Base-by-base conservation (phyloP, 2,329 filamentous ascomycete species). In the Xylariaceae sp. region DNA sequence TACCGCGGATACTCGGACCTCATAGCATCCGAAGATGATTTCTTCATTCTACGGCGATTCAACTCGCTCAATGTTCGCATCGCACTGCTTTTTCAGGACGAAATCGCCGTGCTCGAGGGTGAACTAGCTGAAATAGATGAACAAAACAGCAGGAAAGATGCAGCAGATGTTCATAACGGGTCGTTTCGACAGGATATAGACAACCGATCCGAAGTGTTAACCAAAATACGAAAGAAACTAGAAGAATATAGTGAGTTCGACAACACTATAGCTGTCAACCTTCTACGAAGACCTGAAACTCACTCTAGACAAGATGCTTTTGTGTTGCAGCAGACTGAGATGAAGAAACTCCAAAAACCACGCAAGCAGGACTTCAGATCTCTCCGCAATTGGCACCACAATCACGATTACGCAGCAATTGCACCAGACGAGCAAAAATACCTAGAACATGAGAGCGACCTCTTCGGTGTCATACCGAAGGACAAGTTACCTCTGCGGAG, bases 31-130 rank as follows among this genome's bases (percentile, higher is more conserved):
- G 63, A 64, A 3, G 54, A 56, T 17, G 63, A 65, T 27, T 55
- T 64, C 19, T 54, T 59, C 16, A 54, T 67, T 7, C 55, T 69
- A 6, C 56, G 66, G 6, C 55, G 62, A 16, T 69, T 68, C 37
- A 54, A 56, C 10, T 47, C 53, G 2, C 52, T 67, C 1, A 65
- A 64, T 34, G 48, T 51, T 7, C 50, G 64, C n/a, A 49, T 66
- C 16, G 49, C 61, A 1, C 52, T 69, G 7, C 54, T 52, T 4
- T 49, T 67, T 12, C 66, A 70, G 50, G 65, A 69, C 37, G 53
- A 65, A 37, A 53, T 69, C 2, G 53, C 55, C 0, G 49, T 37
- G 1, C 46, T 68, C 0, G 65, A 69, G 45, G 45, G 60, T 14
- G 20, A 62, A 12, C 53, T 68, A 0, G 19, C 46, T 2, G 45